Percentiles rank a stretch among this genome's conserved stretches.
Evolutionary conservation across 108 stramenopile genomes (phyloP).

Genomic region (Skeletonema menzelii): DNA sequence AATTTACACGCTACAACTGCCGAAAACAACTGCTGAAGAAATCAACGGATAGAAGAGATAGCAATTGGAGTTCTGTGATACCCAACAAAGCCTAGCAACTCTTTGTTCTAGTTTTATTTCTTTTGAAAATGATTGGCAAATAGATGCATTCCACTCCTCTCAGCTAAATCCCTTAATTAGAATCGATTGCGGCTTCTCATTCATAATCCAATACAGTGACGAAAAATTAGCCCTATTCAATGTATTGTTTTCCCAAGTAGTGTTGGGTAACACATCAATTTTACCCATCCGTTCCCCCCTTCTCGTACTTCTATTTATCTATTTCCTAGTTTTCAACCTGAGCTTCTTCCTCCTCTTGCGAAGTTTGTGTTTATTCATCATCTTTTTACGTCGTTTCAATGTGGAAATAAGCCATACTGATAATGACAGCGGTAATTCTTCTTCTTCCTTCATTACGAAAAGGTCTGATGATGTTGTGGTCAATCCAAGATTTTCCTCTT

Average conservation of each 20-base stretch:
- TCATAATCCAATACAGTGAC: neutral
- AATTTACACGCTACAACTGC: too few relatives aligned
- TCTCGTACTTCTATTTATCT: slow-evolving; percentile 4
- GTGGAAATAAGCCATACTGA: slow-evolving; percentile 67
- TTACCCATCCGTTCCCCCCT: neutral
- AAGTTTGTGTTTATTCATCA: slow-evolving; percentile 91
- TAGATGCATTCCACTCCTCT: too few relatives aligned
- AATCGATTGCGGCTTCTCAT: too few relatives aligned
- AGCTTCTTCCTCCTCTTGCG: slow-evolving; percentile 84
- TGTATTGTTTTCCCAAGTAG: neutral
- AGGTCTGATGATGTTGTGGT: neutral
- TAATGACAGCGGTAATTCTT: neutral
- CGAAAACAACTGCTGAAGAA: too few relatives aligned
- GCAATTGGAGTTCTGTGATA: too few relatives aligned
- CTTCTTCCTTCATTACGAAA: neutral
- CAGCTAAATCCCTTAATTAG: too few relatives aligned
- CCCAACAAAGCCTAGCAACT: too few relatives aligned
- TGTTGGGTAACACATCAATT: neutral
- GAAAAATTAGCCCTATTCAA: neutral
- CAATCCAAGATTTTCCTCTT: neutral
- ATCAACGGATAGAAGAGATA: too few relatives aligned
- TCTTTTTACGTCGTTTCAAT: slow-evolving; percentile 78
- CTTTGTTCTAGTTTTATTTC: too few relatives aligned
- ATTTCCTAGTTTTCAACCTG: slow-evolving; percentile 73
- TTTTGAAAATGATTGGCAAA: too few relatives aligned